Base-by-base conservation (phyloP, 306 rosid genomes). In the Fragaria iinumae region DNA sequence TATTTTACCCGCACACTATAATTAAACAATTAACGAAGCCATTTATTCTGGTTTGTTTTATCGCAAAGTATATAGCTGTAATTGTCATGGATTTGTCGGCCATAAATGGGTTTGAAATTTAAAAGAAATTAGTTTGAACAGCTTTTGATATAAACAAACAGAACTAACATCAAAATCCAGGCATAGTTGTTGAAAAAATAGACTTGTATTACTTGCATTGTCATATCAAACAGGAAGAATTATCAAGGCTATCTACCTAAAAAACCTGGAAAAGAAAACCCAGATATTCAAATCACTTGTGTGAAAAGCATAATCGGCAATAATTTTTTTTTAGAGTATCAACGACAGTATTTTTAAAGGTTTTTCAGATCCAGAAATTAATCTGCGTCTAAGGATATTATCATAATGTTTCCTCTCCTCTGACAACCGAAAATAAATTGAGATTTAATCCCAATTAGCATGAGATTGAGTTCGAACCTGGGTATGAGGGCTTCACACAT, bases 51-150 rank as follows among this genome's bases (percentile, higher is more conserved):
- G 43, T 71, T 73, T 66, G 72, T 62, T 39, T 79, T 6, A 23
- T 79, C 67, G 73, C 76, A 47, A 67, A 83, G 14, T 57, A 13
- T 38, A 78, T 52, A 67, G 79, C 72, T 67, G 57, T 76, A 62
- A 64, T 47, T 67, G 55, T 77, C 87, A 82, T 41, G 63, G 76
- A 65, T 63, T 76, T 84, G 82, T 88, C 86, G 82, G 76, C 74
- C 83, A 57, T 75, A n/a, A 34, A 32, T 44, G 77, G 77, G 79
- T 83, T 86, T 87, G 48, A 81, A 86, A 73, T 56, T 68, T 44
- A 27, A 71, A 71, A 80, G 83, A 86, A 84, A 73, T n/a, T 2
- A 25, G 77, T 82, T 81, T 87, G 86, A 86, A 86, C 60, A 41
- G 21, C 50, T 48, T 77, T 65, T 53, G 11, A 5, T 7, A 21